phyloP scores from a whole-genome alignment of 345 rosid genomes.

The Eutrema japonicum region DNA sequence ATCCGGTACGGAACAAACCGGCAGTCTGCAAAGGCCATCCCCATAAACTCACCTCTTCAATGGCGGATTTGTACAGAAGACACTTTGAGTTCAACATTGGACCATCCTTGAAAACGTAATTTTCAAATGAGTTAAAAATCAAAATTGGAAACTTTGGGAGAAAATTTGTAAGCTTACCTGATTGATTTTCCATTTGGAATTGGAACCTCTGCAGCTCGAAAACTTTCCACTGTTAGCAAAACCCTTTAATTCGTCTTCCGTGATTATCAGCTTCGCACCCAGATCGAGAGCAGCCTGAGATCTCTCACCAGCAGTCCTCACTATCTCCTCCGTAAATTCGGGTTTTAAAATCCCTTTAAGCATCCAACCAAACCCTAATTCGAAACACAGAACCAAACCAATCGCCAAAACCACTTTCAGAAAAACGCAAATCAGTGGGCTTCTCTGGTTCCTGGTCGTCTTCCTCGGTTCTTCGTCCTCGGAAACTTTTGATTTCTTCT shows the following conservation, averaged over 20 bases:
- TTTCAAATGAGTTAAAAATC: conserved; percentile 6
- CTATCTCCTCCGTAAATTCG: conserved; percentile 49
- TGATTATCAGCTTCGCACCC: conserved; percentile 50
- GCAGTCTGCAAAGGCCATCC: conserved; percentile 97
- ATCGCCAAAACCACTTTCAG: conserved; percentile 46
- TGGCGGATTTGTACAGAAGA: conserved; percentile 63
- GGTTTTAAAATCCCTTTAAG: conserved; percentile 50
- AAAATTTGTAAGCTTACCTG: conserved; percentile 54
- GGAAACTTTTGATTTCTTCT: conserved; percentile 31
- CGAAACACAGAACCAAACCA: conserved; percentile 49
- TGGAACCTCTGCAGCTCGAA: conserved; percentile 56
- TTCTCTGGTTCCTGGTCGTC: conserved; percentile 17
- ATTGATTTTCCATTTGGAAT: conserved; percentile 64
- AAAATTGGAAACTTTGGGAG: conserved; percentile 17
- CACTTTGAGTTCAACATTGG: conserved; percentile 64
- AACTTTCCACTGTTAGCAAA: conserved; percentile 45
- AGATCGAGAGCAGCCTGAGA: conserved; percentile 49
- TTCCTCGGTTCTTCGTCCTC: conserved; percentile 37
- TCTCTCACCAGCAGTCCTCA: conserved; percentile 55
- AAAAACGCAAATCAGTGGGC: conserved; percentile 8
- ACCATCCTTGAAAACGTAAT: conserved; percentile 52
- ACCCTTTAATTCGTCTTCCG: conserved; percentile 55
- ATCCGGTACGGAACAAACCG: conserved; percentile 62
- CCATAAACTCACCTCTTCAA: conserved; percentile 88
- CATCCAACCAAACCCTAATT: conserved; percentile 53